Conservation (phyloP, 371 early-diverging fungal genomes). For the Mortierella sp. region DNA sequence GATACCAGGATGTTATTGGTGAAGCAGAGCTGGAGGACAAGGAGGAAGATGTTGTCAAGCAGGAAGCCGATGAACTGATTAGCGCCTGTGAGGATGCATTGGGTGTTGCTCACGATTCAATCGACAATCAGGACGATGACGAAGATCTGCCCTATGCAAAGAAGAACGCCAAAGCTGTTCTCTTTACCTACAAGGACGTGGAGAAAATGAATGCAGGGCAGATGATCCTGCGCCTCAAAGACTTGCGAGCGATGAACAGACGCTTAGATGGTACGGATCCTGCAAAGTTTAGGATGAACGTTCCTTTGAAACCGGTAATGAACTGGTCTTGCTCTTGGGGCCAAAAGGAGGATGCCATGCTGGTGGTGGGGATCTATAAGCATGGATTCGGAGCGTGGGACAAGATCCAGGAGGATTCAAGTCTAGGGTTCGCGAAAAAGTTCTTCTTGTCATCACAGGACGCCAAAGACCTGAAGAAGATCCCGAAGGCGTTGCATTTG, state of each 20-base stretch:
- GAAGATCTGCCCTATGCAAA: constrained; percentile 57
- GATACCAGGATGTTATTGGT: constrained; percentile 80
- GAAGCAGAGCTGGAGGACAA: constrained; percentile 85
- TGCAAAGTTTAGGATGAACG: constrained; percentile 54
- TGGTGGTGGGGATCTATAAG: constrained; percentile 92
- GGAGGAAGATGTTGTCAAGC: constrained; percentile 70
- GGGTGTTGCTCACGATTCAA: constrained; percentile 58
- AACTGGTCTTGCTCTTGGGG: constrained; percentile 94
- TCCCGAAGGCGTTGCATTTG: constrained; percentile 88
- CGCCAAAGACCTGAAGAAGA: constrained; percentile 58
- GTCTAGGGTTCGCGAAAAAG: constrained; percentile 82
- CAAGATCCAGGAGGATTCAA: constrained; percentile 82
- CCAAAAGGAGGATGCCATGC: constrained; percentile 94
- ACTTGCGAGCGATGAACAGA: constrained; percentile 59
- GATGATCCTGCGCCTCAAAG: constrained; percentile 73
- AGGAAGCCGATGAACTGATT: constrained; percentile 70
- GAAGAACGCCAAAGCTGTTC: constrained; percentile 81
- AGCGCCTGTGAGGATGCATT: constrained; percentile 80
- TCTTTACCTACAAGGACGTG: constrained; percentile 82
- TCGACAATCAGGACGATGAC: constrained; percentile 56
- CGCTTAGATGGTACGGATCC: constrained; percentile 58
- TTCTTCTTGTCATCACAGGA: constrained; percentile 76
- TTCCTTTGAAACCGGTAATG: constrained; percentile 81
- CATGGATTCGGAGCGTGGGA: constrained; percentile 97
- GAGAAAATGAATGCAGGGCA: constrained; percentile 87